phyloP scores from a whole-genome alignment of 1,284 basidiomycete species.

The Ceratobasidium sp. region DNA sequence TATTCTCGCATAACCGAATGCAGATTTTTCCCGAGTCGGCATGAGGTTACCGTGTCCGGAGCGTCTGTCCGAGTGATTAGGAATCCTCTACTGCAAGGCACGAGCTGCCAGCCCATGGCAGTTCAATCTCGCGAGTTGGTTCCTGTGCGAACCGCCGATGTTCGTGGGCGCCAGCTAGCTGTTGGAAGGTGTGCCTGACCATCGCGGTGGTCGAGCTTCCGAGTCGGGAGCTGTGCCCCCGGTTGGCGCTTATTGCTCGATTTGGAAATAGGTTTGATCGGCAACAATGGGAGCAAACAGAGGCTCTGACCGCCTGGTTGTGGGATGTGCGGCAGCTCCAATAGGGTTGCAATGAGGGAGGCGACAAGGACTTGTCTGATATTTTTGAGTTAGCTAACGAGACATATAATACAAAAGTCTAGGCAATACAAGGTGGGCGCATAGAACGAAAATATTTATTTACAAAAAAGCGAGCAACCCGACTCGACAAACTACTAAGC shows the following conservation, averaged over 20 bases:
- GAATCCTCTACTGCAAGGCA: neutral
- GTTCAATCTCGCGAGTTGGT: neutral
- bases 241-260: neutral
- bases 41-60: neutral
- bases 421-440: neutral
- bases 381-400: too few relatives aligned
- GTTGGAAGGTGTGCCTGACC: neutral
- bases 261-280: neutral
- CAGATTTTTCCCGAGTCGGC: too few relatives aligned
- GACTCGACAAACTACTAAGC: neutral
- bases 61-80: neutral
- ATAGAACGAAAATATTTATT: neutral
- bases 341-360: too few relatives aligned
- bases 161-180: neutral
- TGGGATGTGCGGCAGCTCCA: too few relatives aligned
- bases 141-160: neutral
- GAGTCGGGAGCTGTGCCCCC: neutral
- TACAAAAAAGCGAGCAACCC: neutral
- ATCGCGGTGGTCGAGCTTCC: neutral
- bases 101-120: neutral
- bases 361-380: too few relatives aligned
- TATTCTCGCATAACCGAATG: too few relatives aligned
- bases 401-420: too few relatives aligned
- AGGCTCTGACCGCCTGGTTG: too few relatives aligned
- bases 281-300: neutral